Evolutionary conservation across 148 eudicot species (phyloP), one percentile per base, ranked within the genome.

Genomic region (Oxyria digyna): DNA sequence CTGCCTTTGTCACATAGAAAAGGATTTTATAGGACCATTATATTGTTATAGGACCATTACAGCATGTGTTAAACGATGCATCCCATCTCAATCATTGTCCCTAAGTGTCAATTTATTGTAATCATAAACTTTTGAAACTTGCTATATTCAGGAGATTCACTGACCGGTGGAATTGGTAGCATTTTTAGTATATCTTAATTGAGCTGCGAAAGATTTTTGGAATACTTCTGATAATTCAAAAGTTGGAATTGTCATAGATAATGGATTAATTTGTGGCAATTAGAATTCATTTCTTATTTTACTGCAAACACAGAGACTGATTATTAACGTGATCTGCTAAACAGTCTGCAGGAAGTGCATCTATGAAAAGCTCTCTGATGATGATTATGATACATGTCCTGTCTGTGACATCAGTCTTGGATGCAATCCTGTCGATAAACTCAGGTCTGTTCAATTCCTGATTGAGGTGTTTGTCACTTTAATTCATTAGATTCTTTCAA

Each of bases 331-430:
- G n/a, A n/a, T n/a, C n/a, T n/a, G 8, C 68, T 57, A 27, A 73
- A 31, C 81, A 92, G 97, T 89, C 80, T 92, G 97, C 84, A 89
- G 89, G 79, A 87, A 84, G 71, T 92, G 97, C 73, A 92, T 92
- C 54, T 83, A 84, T 67, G 80, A 84, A 37, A 92, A 83, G 75
- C 77, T 92, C 27, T 84, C 94, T 8, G 96, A 87, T 64, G 97
- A 89, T 43, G 96, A 87, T 27, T 76, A 75, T 57, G 96, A 92
- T 55, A 74, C 78, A 70, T 92, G 97, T 68, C 97, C 97, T 20
- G 81, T 89, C 42, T 92, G 97, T 75, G 80, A 92, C 68, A 80
- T 85, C 55, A 74, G 80, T 75, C 79, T 92, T 73, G 97, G 97
- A 38, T 79, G 85, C 70, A 74, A 78, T 63, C 97, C 97, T 10